Percentiles rank a stretch among this genome's conserved stretches.
Conservation (phyloP, 306 rosid genomes). For the Citrullus colocynthis region DNA sequence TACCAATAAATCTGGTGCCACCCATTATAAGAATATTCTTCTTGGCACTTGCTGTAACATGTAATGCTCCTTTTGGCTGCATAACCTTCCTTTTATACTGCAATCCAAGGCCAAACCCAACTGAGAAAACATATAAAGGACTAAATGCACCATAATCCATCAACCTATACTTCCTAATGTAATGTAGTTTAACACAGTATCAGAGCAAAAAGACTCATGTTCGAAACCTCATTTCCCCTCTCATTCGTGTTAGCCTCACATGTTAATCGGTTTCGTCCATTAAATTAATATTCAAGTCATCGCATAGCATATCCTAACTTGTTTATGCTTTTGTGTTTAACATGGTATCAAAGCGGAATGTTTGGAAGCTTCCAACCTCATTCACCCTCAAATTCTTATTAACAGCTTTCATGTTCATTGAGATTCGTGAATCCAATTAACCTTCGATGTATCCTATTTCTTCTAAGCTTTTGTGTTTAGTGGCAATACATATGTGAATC, state of each 20-base stretch:
- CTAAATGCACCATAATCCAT: background rate
- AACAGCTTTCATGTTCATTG: background rate
- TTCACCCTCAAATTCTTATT: background rate
- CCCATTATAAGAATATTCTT: constrained; percentile 85
- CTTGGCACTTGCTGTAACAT: constrained; percentile 61
- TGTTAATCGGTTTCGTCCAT: background rate
- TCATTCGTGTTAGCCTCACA: background rate
- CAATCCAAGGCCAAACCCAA: background rate
- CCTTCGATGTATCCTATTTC: background rate
- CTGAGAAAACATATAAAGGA: background rate
- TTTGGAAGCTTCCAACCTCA: background rate
- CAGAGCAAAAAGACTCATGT: background rate
- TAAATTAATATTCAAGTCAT: no score
- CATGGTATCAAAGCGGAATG: background rate
- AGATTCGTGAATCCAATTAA: background rate
- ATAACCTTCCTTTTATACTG: constrained; percentile 54
- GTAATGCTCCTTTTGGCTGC: constrained; percentile 48
- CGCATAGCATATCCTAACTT: no score
- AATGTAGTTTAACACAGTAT: background rate
- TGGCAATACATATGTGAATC: background rate
- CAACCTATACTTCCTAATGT: background rate
- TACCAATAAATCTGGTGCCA: constrained; percentile 85
- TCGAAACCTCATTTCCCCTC: background rate
- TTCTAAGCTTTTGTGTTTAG: background rate
- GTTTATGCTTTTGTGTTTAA: background rate